Base-by-base conservation (phyloP, 495 filamentous ascomycete species). In the Symbiotaphrina buchneri region DNA sequence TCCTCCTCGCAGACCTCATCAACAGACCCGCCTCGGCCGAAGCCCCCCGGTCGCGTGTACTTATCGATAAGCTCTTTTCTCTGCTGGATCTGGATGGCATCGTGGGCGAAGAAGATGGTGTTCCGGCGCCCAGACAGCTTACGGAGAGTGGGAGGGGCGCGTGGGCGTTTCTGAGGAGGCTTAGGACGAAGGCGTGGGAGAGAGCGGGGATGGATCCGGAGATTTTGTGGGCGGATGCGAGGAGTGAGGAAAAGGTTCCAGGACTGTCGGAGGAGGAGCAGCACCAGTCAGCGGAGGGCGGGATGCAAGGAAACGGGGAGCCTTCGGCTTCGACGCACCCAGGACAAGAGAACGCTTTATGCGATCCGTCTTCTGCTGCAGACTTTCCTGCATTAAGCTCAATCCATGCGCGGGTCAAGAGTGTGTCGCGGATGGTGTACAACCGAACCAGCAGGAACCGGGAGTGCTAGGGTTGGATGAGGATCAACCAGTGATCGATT, bases 1-100 rank as follows among this genome's bases (percentile, higher is more conserved):
- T 67, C 30, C 59, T 67, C 45, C 58, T 65, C 16, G 59, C 65
- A 32, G 62, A 67, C 34, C 47, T 67, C 4, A 57, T 63, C 37
- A 56, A 65, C 31, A 49, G 59, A 15, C 62, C 62, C 0, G 48
- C 51, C 23, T 56, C 55, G 26, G 47, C 50, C 3, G 59, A 65
- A 33, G 62, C 62, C 6, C 44, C 55, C 0, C 53, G 40, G 23
- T 61, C 56, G 1, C 49, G 60, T 4, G 51, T 48, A 2, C 62
- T 63, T 27, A 58, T 65, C 25, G 60, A 65, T 32, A 48, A 55
- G 24, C 56, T 65, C 8, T 58, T 67, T 30, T 58, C 53, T 6
- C 46, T 67, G 1, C 61, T 60, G 13, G 58, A 57, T 5, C 55
- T 59, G 7, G 52, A 64, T 36, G 61, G 59, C 16, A 33, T 33